Evolutionary conservation across 192 early-diverging fungal species (phyloP).

Genomic region (Powellomyces hirtus): DNA sequence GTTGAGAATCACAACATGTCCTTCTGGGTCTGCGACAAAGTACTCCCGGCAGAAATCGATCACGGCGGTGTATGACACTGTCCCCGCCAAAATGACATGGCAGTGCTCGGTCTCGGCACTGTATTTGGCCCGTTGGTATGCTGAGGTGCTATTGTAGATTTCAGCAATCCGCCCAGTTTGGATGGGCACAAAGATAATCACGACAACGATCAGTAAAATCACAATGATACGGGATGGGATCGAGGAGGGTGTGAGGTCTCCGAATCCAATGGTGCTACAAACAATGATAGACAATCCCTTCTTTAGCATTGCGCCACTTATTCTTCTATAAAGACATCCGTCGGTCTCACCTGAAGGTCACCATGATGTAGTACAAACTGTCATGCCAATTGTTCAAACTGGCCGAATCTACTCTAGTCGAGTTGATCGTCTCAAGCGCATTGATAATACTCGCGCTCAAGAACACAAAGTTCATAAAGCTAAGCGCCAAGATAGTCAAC

Average conservation of each 20-base stretch:
- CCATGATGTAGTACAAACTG: constrained; percentile 58
- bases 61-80: constrained; percentile 33
- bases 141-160: constrained; percentile 42
- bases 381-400: constrained; percentile 51
- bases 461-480: constrained; percentile 56
- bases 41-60: constrained; percentile 55
- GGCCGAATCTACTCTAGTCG: constrained; percentile 2
- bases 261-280: constrained; percentile 53
- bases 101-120: constrained; percentile 8
- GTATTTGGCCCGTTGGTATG: constrained; percentile 49
- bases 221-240: constrained; percentile 49
- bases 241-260: constrained; percentile 50
- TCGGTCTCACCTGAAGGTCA: constrained; percentile 43
- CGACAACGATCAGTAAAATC: constrained; percentile 53
- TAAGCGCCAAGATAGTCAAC: constrained; percentile 45
- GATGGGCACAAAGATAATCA: constrained; percentile 49
- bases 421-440: constrained; percentile 46
- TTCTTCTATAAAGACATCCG: neutral
- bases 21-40: constrained; percentile 37
- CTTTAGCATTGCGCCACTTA: neutral
- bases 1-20: constrained; percentile 42
- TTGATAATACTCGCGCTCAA: constrained; percentile 53
- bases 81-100: constrained; percentile 49
- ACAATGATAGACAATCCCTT: neutral
- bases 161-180: constrained; percentile 52